Base-by-base conservation (phyloP, 768 basidiomycete genomes). In the Suillus brevipes region DNA sequence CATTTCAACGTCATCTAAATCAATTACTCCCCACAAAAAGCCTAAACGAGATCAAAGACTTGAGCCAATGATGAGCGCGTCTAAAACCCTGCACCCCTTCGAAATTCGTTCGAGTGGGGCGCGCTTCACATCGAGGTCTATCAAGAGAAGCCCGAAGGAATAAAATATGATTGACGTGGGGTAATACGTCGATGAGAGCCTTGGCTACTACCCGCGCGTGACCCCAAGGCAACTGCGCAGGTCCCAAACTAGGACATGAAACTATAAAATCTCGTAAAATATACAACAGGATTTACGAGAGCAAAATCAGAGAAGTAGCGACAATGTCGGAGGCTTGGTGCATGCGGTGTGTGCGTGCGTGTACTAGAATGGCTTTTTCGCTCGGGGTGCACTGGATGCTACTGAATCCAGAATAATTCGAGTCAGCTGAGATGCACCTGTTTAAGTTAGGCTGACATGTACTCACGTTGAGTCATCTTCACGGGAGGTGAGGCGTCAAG, bases 381-480 rank as follows among this genome's bases (percentile, higher is more conserved):
- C 16, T 31, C 58, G 18, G 25, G 58, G 18, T 42, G 18, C 25
- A 40, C 40, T 20, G 12, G 6, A 59, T 59, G 18, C 52, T 18
- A 10, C 52, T 34, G 52, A 55, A 12, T 20, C 31, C 31, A 18
- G 12, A 55, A 55, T 55, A 55, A 55, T 34, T 0, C 20, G n/a
- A 55, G 53, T 55, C 53, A 55, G 53, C 53, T 59, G 58, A 40
- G 58, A 42, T 12, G 40, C 40, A 25, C 58, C 12, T 42, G 58
- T 59, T 59, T 42, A 42, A 59, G 58, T 42, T 59, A 59, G 25
- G 42, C 42, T 59, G 58, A 28, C 40, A 42, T 59, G 58, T 31
- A 40, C 40, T 16, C 40, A 40, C 10, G 25, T 40, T n/a, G 5
- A 12, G 25, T 20, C 23, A 25, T 59, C 37, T 20, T 42, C 18